Evolutionary conservation across 1,139 yeast species (phyloP), one percentile per base, ranked within the genome.

Genomic region (Geotrichum phurueaensis): DNA sequence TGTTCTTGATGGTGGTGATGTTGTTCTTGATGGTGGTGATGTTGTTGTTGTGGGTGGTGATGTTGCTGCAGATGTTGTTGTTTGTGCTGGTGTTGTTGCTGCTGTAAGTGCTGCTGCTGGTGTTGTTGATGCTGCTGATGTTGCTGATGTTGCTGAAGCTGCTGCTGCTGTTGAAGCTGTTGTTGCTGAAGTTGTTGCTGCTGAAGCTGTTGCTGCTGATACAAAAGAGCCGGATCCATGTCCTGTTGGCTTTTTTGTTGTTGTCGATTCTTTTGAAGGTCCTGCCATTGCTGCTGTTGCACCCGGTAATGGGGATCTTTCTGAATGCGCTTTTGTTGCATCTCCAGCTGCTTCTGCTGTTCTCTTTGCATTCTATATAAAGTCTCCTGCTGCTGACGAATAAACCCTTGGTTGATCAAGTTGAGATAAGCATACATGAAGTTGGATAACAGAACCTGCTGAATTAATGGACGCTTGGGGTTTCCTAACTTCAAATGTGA

Each of bases 401-500:
- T 76, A 64, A 73, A 74, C 47, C 77, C 77, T 62, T 92, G 97
- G 73, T 94, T 96, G 62, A 94, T 97, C 74, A 94, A 79, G 71
- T 94, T 94, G 78, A 94, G 81, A 75, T 94, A 94, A 0, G 98
- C 95, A 72, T 94, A 94, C 99, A 94, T 94, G 81, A 94, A 94
- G 73, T 94, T 94, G 62, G 97, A 89, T 65, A 94, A 76, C 58
- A 94, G 74, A 2, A 94, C 99, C 72, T 94, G 99, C 71, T 94
- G 97, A 49, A 92, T 81, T 64, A 94, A 77, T 25, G 96, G 95
- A 60, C 98, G 78, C 70, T 90, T 88, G 1, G 98, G 95, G 71
- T 94, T 95, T 50, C 98, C 97, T 66, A 94, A 79, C 73, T 94
- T 94, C 72, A 94, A 77, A 73, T 94, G 99, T 54, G 96, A 88